These are phyloP conservation scores for Cercospora sp. DNA, from an alignment of 2,329 filamentous ascomycete species.

Conservation along the genomic window DNA sequence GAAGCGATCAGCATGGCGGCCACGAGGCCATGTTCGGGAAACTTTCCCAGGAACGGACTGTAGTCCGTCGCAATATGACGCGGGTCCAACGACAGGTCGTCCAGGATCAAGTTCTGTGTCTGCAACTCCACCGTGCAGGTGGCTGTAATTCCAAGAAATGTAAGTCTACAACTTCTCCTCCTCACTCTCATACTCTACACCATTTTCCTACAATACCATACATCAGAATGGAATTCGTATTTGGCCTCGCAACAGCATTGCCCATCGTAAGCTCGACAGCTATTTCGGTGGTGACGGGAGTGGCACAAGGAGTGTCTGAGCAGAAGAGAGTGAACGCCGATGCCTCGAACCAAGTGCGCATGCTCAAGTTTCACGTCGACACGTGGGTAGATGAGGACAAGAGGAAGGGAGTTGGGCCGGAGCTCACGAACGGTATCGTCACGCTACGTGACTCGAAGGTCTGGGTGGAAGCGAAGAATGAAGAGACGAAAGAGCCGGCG, in stretches of 20 bases:
- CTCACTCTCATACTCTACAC: not conserved
- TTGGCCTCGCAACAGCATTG: conserved; percentile 39
- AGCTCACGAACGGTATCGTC: conserved; percentile 47
- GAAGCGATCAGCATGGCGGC: not conserved
- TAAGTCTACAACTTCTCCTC: conserved; percentile 2
- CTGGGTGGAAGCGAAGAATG: conserved; percentile 36
- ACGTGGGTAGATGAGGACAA: conserved; percentile 42
- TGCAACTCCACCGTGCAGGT: not conserved
- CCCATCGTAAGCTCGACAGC: conserved; percentile 42
- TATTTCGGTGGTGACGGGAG: conserved; percentile 53
- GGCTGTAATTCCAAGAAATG: not conserved
- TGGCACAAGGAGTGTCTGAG: conserved; percentile 53
- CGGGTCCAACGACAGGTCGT: conserved; percentile 11
- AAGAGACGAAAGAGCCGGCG: conserved; percentile 36
- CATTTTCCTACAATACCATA: not conserved
- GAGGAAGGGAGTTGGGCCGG: conserved; percentile 37
- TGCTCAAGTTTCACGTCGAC: conserved; percentile 55
- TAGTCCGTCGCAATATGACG: conserved; percentile 16
- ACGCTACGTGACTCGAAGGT: conserved; percentile 50
- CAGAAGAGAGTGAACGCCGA: conserved; percentile 54
- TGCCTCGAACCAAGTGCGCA: conserved; percentile 50
- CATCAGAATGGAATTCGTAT: conserved; percentile 35
- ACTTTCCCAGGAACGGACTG: conserved; percentile 6
- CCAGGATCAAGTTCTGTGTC: conserved; percentile 17
- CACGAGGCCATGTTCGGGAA: not conserved